A percentile compares a stretch with the other conserved stretches of the same genome.
These are phyloP conservation scores for Jacaranda mimosifolia DNA, from an alignment of 257 asterid genomes.

Conservation along the genomic window DNA sequence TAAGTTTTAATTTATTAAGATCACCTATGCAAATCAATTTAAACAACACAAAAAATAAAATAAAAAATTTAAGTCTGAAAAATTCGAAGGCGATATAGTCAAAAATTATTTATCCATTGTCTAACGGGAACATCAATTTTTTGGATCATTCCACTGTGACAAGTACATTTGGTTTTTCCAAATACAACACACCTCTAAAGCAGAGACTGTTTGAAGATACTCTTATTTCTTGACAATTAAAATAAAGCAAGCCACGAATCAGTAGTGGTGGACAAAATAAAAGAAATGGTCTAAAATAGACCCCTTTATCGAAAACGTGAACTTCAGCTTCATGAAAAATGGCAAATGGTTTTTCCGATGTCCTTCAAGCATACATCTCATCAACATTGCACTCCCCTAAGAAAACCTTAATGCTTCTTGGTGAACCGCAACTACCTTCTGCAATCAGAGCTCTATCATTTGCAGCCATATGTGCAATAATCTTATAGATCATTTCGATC, in stretches of 20 bases:
- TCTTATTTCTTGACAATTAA: conserved; percentile 32
- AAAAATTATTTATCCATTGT: no score
- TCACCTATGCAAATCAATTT: no score
- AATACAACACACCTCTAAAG: neutral
- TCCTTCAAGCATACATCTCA: conserved; percentile 65
- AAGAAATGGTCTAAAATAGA: neutral
- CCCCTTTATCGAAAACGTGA: conserved; percentile 1
- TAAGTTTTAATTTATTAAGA: no score
- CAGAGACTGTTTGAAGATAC: neutral
- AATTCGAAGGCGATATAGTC: no score
- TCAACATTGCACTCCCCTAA: conserved; percentile 96
- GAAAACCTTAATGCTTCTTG: conserved; percentile 87
- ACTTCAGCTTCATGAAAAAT: conserved; percentile 12
- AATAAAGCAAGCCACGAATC: conserved; percentile 17
- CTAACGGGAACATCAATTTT: neutral
- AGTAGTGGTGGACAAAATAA: neutral
- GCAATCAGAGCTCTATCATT: conserved; percentile 97
- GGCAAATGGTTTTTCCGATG: neutral
- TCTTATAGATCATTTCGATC: conserved; percentile 99
- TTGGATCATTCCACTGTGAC: neutral
- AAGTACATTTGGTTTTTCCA: neutral
- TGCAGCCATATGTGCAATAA: conserved; percentile 94
- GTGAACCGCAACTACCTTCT: conserved; percentile 97
- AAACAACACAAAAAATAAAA: no score
- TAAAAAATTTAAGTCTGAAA: no score